Base-by-base conservation (phyloP, 2,329 filamentous ascomycete species). In the Leptodontidium sp. region DNA sequence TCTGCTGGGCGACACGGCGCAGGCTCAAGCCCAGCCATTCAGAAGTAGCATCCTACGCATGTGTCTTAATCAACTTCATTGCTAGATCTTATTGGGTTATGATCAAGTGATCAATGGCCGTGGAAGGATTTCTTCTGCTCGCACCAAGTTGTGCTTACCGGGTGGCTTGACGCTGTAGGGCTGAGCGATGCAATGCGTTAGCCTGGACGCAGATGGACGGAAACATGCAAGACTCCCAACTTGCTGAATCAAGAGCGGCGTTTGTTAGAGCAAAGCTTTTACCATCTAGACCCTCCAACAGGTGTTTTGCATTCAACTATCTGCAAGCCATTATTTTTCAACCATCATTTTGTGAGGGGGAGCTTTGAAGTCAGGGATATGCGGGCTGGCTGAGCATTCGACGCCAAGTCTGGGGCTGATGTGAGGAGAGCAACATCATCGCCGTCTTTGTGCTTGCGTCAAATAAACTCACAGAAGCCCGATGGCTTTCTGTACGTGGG, bases 331-430 rank as follows among this genome's bases (percentile, higher is more conserved):
- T 9, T 50, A 24, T 21, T 11, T 1, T 9, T n/a, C 1, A 15
- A 15, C 12, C 24, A 26, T 9, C 35, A 29, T 29, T 7, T 15
- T 14, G 4, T 14, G 11, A 14, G 4, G 21, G 21, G 38, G 38
- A 45, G 11, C 57, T 26, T 17, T 15, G 17, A 17, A 14, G 17
- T 58, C n/a, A 40, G 21, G 45, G 15, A 24, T n/a, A 17, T 14
- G 3, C 1, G 24, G 59, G 59, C 59, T 62, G 38, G 59, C 59
- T 62, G 59, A 43, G 21, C 32, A 62, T 1, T 15, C 21, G 4
- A 29, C n/a, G 47, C 47, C 61, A 64, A 64, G 61, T 53, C 49
- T 43, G 45, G 26, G 61, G 61, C 61, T 64, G 61, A 64, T 52
- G 35, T 53, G 21, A 59, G 38, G 57, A 40, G 8, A 59, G 2